Evolutionary conservation across 805 yeast species (phyloP), one percentile per base, ranked within the genome.

Genomic region (Pichia membranifaciens): DNA sequence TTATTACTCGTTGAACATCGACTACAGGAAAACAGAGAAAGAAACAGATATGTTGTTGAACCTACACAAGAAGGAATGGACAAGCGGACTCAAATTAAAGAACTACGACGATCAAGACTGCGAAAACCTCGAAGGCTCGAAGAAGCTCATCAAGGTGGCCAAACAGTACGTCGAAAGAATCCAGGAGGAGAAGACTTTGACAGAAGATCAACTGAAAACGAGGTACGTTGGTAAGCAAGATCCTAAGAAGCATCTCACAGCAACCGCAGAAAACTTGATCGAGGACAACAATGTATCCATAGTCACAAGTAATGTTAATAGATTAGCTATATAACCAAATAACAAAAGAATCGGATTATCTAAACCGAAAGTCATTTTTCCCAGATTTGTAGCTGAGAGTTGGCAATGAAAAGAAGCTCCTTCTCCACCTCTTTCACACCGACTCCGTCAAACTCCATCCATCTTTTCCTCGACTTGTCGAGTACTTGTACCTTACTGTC

Each of bases 161-260:
- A 83, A 82, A 57, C 85, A 82, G 56, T 93, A 93, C 66, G 87
- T 91, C 33, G 84, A 83, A 62, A 79, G 98, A 62, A 90, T 95
- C 44, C 78, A 84, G 56, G 98, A 95, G 67, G 99, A 93, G 65
- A 85, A 84, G 64, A 96, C 87, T 54, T 72, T 93, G 55, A 72
- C 81, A 40, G 95, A 86, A 59, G 96, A 87, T 36, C 93, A 90
- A 66, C 76, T 91, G 57, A 88, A 87, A 67, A 91, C 96, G 7
- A 82, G 99, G 64, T 95, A 91, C 61, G 97, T 93, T 33, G 99
- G 99, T 58, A 90, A 88, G 65, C 97, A 91, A 69, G 99, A 93
- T 67, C 99, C 99, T 37, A 93, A 95, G 80, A 93, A 91, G 72
- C 99, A 93, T 71, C 74, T 93, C 58, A 77, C 84, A 41, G 96